Evolutionary conservation across 1,284 basidiomycete species (phyloP), one percentile per base, ranked within the genome.

Genomic region (Tylopilus sp.): DNA sequence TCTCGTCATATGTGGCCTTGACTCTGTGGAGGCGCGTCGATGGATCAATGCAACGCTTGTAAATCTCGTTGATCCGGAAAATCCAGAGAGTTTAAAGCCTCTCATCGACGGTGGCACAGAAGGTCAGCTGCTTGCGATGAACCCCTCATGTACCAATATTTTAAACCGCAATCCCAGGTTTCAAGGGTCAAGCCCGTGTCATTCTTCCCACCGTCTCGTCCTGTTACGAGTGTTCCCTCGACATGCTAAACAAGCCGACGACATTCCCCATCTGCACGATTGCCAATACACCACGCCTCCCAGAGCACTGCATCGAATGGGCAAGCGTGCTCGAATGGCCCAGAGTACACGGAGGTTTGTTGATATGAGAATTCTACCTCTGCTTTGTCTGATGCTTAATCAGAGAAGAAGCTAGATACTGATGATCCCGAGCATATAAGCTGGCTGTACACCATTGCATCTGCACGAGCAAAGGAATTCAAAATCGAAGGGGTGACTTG

Each of bases 241-340:
- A 98, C 66, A 97, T 99, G 91, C 81, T 98, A 44, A 97, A 96
- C 67, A 97, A 97, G 55, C 96, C 90, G 6, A 98, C 94, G 31
- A 88, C 89, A 6, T 99, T 95, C 67, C 97, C 97, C 0, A 98
- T 99, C 55, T 99, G 97, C 68, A 99, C 97, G 2, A 98, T 99
- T 55, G 97, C 97, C 49, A 99, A 99, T 64, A 99, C 97, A 0
- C 97, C 97, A 15, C 88, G 97, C 49, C 75, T 99, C 28, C 97
- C 97, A 3, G 97, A 99, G 67, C 97, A 99, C 66, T 99, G 97
- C 65, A 98, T 99, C 64, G 97, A 99, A 71, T 99, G 97, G 96
- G 97, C 97, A 0, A 95, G 91, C 41, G 95, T 99, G n/a, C 76
- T 99, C 30, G 95, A 99, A 70, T 99, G 97, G 97, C 96, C 96